Conservation (phyloP, 805 yeast genomes). For the Metschnikowia shivogae region DNA sequence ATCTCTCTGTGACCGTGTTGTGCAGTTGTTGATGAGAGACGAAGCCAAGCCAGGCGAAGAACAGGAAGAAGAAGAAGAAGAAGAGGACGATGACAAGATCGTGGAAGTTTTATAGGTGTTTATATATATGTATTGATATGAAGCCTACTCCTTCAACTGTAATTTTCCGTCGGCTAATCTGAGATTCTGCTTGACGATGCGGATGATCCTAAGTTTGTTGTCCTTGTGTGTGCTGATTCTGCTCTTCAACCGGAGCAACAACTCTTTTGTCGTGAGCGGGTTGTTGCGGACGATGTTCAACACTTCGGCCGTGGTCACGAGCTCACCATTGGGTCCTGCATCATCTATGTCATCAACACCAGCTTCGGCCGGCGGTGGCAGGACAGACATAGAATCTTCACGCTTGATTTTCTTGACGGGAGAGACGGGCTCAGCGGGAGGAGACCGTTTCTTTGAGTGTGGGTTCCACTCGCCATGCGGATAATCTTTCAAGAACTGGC, state of each 20-base stretch:
- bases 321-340: constrained; percentile 35
- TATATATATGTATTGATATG: neutral
- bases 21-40: constrained; percentile 89
- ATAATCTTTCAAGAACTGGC: constrained; percentile 56
- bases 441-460: constrained; percentile 37
- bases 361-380: constrained; percentile 10
- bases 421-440: constrained; percentile 19
- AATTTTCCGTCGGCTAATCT: constrained; percentile 48
- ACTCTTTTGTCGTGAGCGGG: constrained; percentile 58
- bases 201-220: constrained; percentile 57
- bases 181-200: constrained; percentile 53
- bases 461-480: constrained; percentile 89
- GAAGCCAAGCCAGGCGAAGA: constrained; percentile 45
- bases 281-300: constrained; percentile 54
- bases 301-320: constrained; percentile 72
- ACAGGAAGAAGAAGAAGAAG: constrained; percentile 43
- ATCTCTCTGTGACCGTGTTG: constrained; percentile 78
- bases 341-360: constrained; percentile 28
- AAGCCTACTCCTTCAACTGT: constrained; percentile 30
- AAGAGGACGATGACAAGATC: constrained; percentile 46
- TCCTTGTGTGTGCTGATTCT: constrained; percentile 62
- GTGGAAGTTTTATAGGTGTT: constrained; percentile 46
- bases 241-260: constrained; percentile 55
- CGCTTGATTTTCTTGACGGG: constrained; percentile 39
- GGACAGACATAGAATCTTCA: constrained; percentile 22